Evolutionary conservation across 2,329 filamentous ascomycete species (phyloP).

Genomic region (Rutstroemia sp.): DNA sequence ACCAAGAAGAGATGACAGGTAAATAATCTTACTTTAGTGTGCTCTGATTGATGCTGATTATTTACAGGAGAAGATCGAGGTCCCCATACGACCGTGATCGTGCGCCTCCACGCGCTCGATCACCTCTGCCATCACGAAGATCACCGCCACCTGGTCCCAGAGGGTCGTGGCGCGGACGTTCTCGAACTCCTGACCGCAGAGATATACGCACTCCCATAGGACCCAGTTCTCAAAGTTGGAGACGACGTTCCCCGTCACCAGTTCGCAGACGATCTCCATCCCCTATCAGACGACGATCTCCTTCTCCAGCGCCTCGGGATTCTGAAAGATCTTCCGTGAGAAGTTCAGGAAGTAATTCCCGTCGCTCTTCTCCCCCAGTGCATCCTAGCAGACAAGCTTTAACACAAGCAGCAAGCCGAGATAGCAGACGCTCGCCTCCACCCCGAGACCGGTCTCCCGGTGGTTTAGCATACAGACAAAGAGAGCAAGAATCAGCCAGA

Average conservation of each 20-base stretch:
- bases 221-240: conserved; percentile 40
- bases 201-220: conserved; percentile 37
- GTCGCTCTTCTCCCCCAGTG: conserved; percentile 52
- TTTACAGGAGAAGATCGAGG: conserved; percentile 27
- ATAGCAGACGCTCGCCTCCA: conserved; percentile 24
- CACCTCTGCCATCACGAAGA: conserved; percentile 25
- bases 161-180: conserved; percentile 32
- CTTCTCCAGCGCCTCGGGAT: conserved; percentile 40
- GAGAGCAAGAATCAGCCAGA: conserved; percentile 24
- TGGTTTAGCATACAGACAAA: conserved; percentile 22
- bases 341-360: conserved; percentile 51
- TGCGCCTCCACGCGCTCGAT: conserved; percentile 23
- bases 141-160: conserved; percentile 31
- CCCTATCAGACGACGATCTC: conserved; percentile 33
- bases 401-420: conserved; percentile 30
- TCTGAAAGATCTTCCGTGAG: conserved; percentile 44
- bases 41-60: conserved; percentile 3
- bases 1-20: conserved; percentile 28
- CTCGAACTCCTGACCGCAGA: conserved; percentile 46
- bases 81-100: conserved; percentile 30
- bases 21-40: background rate
- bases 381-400: conserved; percentile 45
- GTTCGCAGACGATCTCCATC: conserved; percentile 28
- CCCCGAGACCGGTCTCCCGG: conserved; percentile 23
- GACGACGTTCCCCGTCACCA: conserved; percentile 47